These are phyloP conservation scores for Arthrinium phaeospermum DNA, from an alignment of 2,329 filamentous ascomycete species.

Conservation along the genomic window DNA sequence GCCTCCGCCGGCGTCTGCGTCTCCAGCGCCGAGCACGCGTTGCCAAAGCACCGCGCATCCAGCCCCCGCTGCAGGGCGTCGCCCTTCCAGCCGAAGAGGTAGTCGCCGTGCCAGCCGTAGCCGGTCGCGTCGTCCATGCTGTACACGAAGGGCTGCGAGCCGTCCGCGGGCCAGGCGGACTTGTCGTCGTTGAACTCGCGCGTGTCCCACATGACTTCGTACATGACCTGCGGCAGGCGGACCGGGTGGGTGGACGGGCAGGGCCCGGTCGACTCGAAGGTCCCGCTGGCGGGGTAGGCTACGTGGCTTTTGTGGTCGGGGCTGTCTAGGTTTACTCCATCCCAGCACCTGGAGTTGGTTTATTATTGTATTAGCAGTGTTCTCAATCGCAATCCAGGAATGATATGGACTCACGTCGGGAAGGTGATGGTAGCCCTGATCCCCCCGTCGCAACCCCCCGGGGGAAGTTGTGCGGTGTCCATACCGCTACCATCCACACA, in stretches of 20 bases:
- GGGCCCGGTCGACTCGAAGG: constrained; percentile 50
- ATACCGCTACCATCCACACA: constrained; percentile 33
- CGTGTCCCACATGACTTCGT: constrained; percentile 49
- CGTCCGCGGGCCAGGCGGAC: constrained; percentile 41
- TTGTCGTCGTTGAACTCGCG: constrained; percentile 40
- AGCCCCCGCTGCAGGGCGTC: constrained; percentile 22
- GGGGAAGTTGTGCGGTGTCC: constrained; percentile 37
- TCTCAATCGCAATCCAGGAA: neutral
- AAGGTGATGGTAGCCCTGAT: constrained; percentile 7
- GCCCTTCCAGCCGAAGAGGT: constrained; percentile 24
- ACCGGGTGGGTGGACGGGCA: constrained; percentile 50
- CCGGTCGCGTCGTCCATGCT: constrained; percentile 43
- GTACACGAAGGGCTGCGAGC: constrained; percentile 39
- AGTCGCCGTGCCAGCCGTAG: constrained; percentile 24
- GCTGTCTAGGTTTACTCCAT: constrained; percentile 29
- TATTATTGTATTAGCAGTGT: neutral
- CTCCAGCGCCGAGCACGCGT: constrained; percentile 37
- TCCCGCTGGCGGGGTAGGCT: constrained; percentile 48
- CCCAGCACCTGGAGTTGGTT: constrained; percentile 32
- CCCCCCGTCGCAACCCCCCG: constrained; percentile 20
- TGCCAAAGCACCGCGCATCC: constrained; percentile 40
- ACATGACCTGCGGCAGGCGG: constrained; percentile 47
- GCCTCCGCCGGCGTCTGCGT: constrained; percentile 36
- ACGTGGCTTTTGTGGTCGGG: constrained; percentile 30
- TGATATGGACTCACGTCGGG: neutral